Evolutionary conservation across 495 filamentous ascomycete species (phyloP).

Genomic region (Aspergillus indologenus): DNA sequence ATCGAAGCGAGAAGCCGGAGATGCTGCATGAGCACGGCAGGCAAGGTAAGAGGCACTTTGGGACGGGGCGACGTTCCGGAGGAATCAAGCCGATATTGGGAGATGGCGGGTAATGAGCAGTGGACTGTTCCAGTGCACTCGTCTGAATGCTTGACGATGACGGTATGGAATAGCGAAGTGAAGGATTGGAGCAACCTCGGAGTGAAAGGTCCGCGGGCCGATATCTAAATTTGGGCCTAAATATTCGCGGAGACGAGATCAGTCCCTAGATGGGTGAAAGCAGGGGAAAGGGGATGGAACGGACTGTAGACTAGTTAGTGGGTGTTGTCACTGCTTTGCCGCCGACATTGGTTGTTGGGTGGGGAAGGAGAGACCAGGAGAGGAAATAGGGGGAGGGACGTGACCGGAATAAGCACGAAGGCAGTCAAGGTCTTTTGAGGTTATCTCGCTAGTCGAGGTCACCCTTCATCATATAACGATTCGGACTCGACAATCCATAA

Average conservation of each 20-base stretch:
- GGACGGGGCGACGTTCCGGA: constrained; percentile 25
- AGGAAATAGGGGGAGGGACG: constrained; percentile 5
- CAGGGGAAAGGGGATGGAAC: constrained; percentile 12
- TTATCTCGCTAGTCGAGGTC: too few species aligned
- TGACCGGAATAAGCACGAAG: background rate
- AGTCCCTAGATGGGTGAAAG: constrained; percentile 20
- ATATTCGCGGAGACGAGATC: constrained; percentile 35
- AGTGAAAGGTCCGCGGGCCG: constrained; percentile 23
- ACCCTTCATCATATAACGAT: too few species aligned
- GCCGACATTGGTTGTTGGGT: constrained; percentile 26
- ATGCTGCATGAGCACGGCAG: constrained; percentile 34
- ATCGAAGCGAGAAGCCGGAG: constrained; percentile 30
- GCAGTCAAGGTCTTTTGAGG: too few species aligned
- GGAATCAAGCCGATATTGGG: constrained; percentile 34
- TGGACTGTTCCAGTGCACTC: constrained; percentile 28
- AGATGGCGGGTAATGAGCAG: constrained; percentile 22
- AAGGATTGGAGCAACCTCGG: constrained; percentile 23
- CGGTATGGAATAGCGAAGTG: constrained; percentile 31
- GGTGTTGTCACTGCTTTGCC: constrained; percentile 30
- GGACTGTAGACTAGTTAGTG: constrained; percentile 15
- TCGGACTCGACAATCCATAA: too few species aligned
- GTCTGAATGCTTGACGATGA: constrained; percentile 32
- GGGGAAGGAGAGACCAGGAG: constrained; percentile 1
- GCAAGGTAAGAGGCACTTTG: constrained; percentile 23
- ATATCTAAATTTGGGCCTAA: constrained; percentile 31